These are phyloP conservation scores for Calonectria honghensis DNA, from an alignment of 2,329 filamentous ascomycete species.

Conservation along the genomic window DNA sequence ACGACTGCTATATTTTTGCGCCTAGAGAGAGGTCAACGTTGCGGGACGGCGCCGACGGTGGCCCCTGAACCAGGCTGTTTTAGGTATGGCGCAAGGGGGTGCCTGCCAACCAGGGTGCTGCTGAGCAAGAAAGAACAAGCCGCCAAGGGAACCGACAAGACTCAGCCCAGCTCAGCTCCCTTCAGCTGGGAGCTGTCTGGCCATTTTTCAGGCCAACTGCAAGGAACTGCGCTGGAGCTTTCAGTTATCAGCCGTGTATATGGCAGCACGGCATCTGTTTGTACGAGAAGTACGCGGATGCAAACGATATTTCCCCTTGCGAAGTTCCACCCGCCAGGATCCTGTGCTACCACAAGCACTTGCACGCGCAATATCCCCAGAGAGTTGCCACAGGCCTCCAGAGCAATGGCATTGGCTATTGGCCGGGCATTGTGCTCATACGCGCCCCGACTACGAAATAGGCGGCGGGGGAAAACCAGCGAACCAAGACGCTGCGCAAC, in stretches of 20 bases:
- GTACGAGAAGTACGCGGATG: background rate
- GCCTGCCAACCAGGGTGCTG: conserved; percentile 4
- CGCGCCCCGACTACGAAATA: conserved; percentile 2
- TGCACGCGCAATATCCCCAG: background rate
- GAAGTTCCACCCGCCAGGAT: background rate
- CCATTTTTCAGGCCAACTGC: conserved; percentile 1
- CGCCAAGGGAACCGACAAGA: conserved; percentile 10
- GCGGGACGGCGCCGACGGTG: conserved; percentile 6
- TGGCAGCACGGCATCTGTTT: background rate
- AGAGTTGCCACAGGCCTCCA: background rate
- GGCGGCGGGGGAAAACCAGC: background rate
- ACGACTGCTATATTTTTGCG: conserved; percentile 11
- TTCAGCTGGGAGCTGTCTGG: background rate
- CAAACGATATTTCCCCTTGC: background rate
- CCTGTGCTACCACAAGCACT: background rate
- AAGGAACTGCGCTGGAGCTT: background rate
- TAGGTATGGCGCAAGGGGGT: conserved; percentile 3
- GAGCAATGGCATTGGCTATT: conserved; percentile 12
- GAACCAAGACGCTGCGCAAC: conserved; percentile 21
- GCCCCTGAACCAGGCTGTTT: conserved; percentile 21
- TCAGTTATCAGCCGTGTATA: background rate
- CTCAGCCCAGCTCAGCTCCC: conserved; percentile 21
- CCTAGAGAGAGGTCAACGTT: conserved; percentile 11
- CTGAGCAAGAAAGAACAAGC: conserved; percentile 2
- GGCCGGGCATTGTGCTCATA: background rate